These are phyloP conservation scores for Trichoderma cornu-damae DNA, from an alignment of 2,329 filamentous ascomycete species.

Conservation along the genomic window DNA sequence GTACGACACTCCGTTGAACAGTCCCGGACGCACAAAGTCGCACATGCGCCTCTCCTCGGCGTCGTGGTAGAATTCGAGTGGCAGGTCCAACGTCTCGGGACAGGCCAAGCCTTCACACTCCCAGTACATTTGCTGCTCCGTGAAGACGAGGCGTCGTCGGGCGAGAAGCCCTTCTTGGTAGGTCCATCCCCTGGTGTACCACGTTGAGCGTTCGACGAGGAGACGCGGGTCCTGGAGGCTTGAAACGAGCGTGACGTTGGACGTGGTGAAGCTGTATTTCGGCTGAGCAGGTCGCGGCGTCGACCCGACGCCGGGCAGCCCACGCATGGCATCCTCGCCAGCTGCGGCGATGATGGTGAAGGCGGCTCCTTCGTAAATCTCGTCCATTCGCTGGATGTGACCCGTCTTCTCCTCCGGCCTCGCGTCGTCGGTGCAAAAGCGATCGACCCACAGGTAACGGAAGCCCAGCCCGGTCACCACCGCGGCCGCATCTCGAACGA, in stretches of 20 bases:
- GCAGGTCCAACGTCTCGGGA: constrained; percentile 32
- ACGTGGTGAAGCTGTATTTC: constrained; percentile 31
- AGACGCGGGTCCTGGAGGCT: constrained; percentile 31
- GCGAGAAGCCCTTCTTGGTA: constrained; percentile 38
- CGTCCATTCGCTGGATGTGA: constrained; percentile 36
- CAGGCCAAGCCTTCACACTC: constrained; percentile 38
- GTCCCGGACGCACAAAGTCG: constrained; percentile 33
- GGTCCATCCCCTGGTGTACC: constrained; percentile 37
- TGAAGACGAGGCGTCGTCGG: constrained; percentile 36
- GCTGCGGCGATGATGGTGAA: constrained; percentile 38
- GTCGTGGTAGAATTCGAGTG: constrained; percentile 32
- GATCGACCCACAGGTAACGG: constrained; percentile 38
- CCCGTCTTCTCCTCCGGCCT: constrained; percentile 25
- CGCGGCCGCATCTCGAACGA: constrained; percentile 30
- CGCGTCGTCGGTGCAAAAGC: constrained; percentile 31
- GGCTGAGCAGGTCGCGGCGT: constrained; percentile 28
- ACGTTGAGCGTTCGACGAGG: constrained; percentile 30
- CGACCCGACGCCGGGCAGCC: constrained; percentile 33
- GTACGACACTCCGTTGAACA: constrained; percentile 34
- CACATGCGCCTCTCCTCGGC: constrained; percentile 32
- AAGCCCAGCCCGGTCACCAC: constrained; percentile 32
- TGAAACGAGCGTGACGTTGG: constrained; percentile 31
- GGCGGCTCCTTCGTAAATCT: constrained; percentile 33
- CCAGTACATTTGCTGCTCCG: constrained; percentile 38
- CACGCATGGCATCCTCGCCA: constrained; percentile 31